Evolutionary conservation across 1,139 yeast genomes (phyloP).

Genomic region (Candida tropicalis): DNA sequence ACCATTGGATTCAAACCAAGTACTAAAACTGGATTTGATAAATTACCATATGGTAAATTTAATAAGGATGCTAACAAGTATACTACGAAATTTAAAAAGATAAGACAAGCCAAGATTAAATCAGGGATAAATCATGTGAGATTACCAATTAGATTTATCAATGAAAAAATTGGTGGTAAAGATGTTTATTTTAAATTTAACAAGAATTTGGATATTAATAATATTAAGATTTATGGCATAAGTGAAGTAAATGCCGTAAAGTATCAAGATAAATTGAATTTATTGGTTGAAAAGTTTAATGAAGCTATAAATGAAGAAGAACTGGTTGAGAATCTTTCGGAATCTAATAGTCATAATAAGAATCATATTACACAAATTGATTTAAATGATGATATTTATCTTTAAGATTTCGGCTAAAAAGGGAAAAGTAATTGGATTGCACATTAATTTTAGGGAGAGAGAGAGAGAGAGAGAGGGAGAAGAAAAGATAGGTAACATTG

Average conservation of each 20-base stretch:
- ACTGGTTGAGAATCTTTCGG: constrained; percentile 8
- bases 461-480: no score
- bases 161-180: constrained; percentile 33
- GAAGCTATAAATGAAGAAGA: constrained; percentile 14
- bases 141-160: constrained; percentile 39
- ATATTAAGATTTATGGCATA: constrained; percentile 43
- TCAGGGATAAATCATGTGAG: constrained; percentile 29
- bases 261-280: constrained; percentile 28
- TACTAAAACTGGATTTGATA: constrained; percentile 11
- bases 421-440: no score
- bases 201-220: constrained; percentile 14
- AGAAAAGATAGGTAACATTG: neutral
- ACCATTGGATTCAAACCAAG: constrained; percentile 37
- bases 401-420: no score
- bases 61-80: constrained; percentile 20
- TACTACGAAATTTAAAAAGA: constrained; percentile 31
- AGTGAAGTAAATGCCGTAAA: constrained; percentile 34
- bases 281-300: constrained; percentile 23
- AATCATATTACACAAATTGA: constrained; percentile 11
- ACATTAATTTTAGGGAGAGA: no score
- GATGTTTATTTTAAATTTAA: constrained; percentile 41
- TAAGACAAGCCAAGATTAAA: constrained; percentile 27
- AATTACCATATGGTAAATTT: constrained; percentile 7
- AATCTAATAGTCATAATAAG: no score
- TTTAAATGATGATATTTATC: constrained; percentile 15